Conservation (phyloP, 352 stramenopile genomes). For the Pythium aquatile region DNA sequence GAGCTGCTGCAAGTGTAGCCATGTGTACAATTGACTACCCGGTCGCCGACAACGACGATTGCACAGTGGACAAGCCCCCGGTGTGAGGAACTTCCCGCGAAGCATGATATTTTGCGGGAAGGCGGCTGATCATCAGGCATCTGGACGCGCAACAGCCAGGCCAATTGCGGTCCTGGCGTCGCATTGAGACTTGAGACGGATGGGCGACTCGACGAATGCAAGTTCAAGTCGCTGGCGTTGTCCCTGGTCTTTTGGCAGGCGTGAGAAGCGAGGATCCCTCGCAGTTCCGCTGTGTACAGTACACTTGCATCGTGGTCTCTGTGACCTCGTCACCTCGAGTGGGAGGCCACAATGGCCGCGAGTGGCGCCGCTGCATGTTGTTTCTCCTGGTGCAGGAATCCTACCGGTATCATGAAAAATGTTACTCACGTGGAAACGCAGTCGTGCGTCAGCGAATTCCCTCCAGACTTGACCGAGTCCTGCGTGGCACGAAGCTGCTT, state of each 20-base stretch:
- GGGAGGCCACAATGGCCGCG: too few relatives aligned
- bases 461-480: too few relatives aligned
- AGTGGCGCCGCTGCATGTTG: neutral
- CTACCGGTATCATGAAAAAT: neutral
- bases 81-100: neutral
- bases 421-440: neutral
- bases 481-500: neutral
- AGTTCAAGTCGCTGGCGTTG: too few relatives aligned
- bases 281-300: too few relatives aligned
- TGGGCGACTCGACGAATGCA: too few relatives aligned
- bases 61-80: too few relatives aligned
- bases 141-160: neutral
- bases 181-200: too few relatives aligned
- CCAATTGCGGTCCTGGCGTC: neutral
- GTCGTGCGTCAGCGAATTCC: neutral
- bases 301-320: too few relatives aligned
- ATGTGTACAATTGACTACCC: neutral
- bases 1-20: neutral
- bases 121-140: neutral
- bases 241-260: too few relatives aligned
- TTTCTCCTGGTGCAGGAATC: neutral
- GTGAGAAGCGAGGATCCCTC: too few relatives aligned
- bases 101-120: neutral
- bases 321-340: neutral
- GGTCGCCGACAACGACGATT: neutral